phyloP scores from a whole-genome alignment of 352 stramenopile species.

The Phytopythium oedochilum region DNA sequence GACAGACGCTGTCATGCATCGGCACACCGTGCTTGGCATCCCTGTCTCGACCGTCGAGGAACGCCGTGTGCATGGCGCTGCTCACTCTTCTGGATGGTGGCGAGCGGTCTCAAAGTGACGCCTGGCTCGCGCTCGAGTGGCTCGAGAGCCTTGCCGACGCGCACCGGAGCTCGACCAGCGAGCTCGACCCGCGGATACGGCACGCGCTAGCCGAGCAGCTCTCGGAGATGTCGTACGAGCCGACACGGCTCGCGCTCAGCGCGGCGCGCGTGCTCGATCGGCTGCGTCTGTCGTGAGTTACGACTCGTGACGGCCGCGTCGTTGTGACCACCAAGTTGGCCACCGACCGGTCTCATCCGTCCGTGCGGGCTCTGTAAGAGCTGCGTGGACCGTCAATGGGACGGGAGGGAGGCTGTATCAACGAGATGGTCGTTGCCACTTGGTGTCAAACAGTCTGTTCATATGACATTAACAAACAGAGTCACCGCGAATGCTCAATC shows the following conservation, averaged over 20 bases:
- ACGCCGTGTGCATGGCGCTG: conserved; percentile 49
- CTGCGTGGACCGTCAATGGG: background rate
- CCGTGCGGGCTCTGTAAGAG: too few species aligned
- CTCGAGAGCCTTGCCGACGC: conserved; percentile 20
- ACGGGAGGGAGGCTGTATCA: too few species aligned
- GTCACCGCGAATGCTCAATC: too few species aligned
- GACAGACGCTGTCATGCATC: conserved; percentile 26
- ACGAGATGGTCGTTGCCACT: too few species aligned
- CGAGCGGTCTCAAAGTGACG: background rate
- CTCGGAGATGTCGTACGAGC: conserved; percentile 12
- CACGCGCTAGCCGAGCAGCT: conserved; percentile 31
- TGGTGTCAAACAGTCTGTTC: background rate
- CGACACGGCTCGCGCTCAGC: conserved; percentile 24
- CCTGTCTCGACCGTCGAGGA: conserved; percentile 28
- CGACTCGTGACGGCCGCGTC: too few species aligned
- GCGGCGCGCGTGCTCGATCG: conserved; percentile 35
- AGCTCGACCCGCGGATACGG: conserved; percentile 37
- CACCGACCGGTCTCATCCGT: too few species aligned
- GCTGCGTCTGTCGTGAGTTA: conserved; percentile 17
- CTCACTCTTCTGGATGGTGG: conserved; percentile 36
- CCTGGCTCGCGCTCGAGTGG: conserved; percentile 50
- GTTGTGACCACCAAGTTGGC: too few species aligned
- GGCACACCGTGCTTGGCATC: conserved; percentile 22
- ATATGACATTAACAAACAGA: too few species aligned
- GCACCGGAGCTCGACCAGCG: conserved; percentile 5